These are phyloP conservation scores for Fomes fomentarius DNA, from an alignment of 1,284 basidiomycete species.

Conservation along the genomic window DNA sequence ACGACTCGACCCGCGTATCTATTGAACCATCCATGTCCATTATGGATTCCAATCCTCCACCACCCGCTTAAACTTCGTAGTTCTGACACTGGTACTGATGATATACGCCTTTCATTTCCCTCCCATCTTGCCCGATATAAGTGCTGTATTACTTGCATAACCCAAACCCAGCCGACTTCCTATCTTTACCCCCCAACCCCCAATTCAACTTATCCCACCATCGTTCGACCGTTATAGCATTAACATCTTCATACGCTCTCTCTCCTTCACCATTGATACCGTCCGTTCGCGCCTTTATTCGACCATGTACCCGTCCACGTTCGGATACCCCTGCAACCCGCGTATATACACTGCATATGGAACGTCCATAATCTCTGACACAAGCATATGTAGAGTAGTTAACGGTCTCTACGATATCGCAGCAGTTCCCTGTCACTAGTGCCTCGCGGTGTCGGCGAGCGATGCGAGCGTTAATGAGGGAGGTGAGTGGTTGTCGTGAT, in stretches of 20 bases:
- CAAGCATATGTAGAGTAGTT: too few relatives aligned
- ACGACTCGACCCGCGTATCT: background rate
- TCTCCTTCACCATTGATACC: background rate
- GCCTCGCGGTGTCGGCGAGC: too few relatives aligned
- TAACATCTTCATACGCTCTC: background rate
- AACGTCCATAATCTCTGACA: too few relatives aligned
- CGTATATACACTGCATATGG: too few relatives aligned
- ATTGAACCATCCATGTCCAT: too few relatives aligned
- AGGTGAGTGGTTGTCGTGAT: too few relatives aligned
- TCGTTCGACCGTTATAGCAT: background rate
- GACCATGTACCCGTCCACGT: background rate
- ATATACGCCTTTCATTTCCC: background rate
- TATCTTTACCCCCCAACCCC: background rate
- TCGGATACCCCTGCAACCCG: too few relatives aligned
- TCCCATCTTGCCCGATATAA: background rate
- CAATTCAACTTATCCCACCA: background rate
- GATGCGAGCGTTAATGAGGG: too few relatives aligned
- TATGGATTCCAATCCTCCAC: too few relatives aligned
- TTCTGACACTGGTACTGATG: background rate
- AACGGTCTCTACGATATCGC: too few relatives aligned
- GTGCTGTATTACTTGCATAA: constrained; percentile 4
- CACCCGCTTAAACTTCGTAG: background rate
- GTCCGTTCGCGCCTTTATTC: background rate
- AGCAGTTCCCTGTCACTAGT: too few relatives aligned
- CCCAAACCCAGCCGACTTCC: too few relatives aligned